phyloP scores from a whole-genome alignment of 1,139 yeast species.

The Meyerozyma smithsonii region DNA sequence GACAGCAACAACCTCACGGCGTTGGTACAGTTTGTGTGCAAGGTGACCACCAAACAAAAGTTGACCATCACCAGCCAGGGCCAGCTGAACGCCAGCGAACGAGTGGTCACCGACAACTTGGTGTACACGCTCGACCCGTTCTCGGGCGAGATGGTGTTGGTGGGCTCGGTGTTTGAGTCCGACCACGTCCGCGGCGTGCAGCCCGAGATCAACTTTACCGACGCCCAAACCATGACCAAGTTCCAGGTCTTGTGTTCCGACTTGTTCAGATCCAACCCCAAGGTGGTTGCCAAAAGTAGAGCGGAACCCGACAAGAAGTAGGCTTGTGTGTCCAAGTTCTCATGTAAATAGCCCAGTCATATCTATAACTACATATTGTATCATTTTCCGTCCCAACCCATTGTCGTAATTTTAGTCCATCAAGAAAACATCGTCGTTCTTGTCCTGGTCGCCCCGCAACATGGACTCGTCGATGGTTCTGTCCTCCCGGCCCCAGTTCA shows the following conservation, averaged over 20 bases:
- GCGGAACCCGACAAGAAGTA: not conserved
- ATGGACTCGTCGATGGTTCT: conserved; percentile 2
- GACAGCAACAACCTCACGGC: conserved; percentile 66
- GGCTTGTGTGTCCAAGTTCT: not conserved
- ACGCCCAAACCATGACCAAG: conserved; percentile 22
- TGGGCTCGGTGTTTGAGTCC: conserved; percentile 79
- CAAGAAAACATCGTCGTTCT: conserved; percentile 25
- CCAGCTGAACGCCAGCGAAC: conserved; percentile 34
- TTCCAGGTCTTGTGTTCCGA: conserved; percentile 25
- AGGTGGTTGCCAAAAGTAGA: not conserved
- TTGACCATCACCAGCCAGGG: conserved; percentile 43
- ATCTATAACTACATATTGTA: conserved; percentile 2
- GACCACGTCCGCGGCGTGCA: conserved; percentile 36
- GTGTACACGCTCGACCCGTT: conserved; percentile 76
- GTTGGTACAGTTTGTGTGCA: conserved; percentile 71
- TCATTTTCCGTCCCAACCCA: not conserved
- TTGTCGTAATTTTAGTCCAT: conserved; percentile 26
- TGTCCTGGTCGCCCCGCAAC: conserved; percentile 5
- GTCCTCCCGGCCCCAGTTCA: conserved; percentile 11
- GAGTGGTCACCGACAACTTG: conserved; percentile 66
- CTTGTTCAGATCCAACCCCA: conserved; percentile 23
- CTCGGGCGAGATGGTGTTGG: conserved; percentile 58
- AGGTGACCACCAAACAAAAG: conserved; percentile 69
- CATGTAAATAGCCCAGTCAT: conserved; percentile 2
- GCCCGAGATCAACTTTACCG: conserved; percentile 24